Percentiles rank a stretch among this genome's conserved stretches.
phyloP scores from a whole-genome alignment of 345 rosid species.

The Gossypium herbaceum region DNA sequence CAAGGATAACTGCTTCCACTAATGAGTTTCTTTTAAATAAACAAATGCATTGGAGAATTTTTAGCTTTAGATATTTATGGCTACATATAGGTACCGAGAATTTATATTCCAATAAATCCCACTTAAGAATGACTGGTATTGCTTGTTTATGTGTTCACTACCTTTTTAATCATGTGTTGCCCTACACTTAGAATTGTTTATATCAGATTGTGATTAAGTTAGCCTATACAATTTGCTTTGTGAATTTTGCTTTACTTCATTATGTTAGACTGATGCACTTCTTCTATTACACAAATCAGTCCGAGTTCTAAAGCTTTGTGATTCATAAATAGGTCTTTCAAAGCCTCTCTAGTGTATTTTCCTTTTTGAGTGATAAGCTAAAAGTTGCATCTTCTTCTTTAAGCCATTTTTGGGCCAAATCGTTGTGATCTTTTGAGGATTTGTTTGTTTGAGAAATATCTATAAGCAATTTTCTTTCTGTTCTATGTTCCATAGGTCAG shows the following conservation, averaged over 20 bases:
- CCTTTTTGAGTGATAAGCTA: not conserved
- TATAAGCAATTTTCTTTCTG: not conserved
- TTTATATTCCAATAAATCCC: not conserved
- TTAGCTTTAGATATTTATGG: not conserved
- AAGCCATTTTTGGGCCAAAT: not conserved
- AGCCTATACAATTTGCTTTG: not conserved
- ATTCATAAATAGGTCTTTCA: not conserved
- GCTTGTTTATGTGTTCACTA: not conserved
- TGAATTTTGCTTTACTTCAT: not conserved
- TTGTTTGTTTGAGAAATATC: not conserved
- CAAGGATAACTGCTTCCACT: not conserved
- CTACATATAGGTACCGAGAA: not conserved
- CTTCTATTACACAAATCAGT: not conserved
- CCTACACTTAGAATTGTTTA: not conserved
- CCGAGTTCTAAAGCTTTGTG: not conserved
- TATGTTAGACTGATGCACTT: not conserved
- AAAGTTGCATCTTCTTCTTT: not conserved
- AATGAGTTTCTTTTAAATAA: not conserved
- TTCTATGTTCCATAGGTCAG: not conserved
- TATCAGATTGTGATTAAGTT: slow-evolving; percentile 4
- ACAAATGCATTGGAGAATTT: not conserved
- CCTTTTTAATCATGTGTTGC: not conserved
- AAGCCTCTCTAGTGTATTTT: not conserved
- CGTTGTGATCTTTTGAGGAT: not conserved
- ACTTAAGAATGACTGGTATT: not conserved